Percentiles rank a stretch among this genome's conserved stretches.
phyloP scores from a whole-genome alignment of 441 rosid genomes.

The Rhodomyrtus psidioides region DNA sequence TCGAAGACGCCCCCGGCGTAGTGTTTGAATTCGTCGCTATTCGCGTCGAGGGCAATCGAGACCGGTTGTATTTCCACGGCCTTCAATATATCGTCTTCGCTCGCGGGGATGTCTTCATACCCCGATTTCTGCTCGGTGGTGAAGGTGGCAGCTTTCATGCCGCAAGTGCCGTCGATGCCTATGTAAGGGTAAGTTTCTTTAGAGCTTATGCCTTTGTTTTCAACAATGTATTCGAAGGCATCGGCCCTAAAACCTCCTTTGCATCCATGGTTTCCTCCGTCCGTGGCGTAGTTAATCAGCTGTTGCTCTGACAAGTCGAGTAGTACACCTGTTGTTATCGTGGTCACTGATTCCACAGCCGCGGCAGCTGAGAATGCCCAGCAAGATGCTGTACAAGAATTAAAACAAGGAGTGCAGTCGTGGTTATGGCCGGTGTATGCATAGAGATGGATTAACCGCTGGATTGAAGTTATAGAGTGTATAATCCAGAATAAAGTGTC shows the following conservation, averaged over 20 bases:
- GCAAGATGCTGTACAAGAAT: background rate
- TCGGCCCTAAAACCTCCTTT: conserved; percentile 1
- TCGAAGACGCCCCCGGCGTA: no score
- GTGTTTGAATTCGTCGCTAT: no score
- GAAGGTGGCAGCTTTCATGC: background rate
- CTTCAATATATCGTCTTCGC: background rate
- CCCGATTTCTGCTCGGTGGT: background rate
- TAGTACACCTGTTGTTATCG: background rate
- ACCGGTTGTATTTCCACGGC: no score
- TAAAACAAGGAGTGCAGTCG: background rate
- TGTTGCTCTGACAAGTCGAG: background rate
- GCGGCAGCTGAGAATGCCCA: background rate
- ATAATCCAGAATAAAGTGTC: background rate
- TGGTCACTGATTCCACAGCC: background rate
- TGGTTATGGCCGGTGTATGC: background rate
- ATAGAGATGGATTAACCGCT: background rate
- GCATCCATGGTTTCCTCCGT: background rate
- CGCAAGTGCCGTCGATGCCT: background rate
- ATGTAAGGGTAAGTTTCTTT: background rate
- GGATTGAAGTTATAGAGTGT: background rate
- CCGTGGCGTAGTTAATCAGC: background rate
- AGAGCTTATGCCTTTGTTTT: background rate
- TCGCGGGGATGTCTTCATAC: background rate
- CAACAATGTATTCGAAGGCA: conserved; percentile 7
- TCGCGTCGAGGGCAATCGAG: no score